Base-by-base conservation (phyloP, 1,139 yeast species). In the Geotrichum europaeum region DNA sequence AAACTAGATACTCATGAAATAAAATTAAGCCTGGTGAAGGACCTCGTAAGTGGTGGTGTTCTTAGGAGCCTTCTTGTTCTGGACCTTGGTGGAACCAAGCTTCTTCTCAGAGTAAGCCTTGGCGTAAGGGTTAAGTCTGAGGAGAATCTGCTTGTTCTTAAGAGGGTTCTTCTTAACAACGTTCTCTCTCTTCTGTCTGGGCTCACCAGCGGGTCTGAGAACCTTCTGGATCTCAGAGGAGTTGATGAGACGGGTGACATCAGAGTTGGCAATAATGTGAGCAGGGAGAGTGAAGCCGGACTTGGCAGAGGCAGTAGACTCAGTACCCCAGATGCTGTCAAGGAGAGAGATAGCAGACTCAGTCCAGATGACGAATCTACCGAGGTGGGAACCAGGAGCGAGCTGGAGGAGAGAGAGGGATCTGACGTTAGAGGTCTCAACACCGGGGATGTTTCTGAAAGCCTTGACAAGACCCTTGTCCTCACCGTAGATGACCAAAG, bases 351-450 rank as follows among this genome's bases (percentile, higher is more conserved):
- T 90, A 77, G 99, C 99, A 79, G 91, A 83, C 84, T 91, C 96
- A 77, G 99, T 92, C 99, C 99, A 94, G 90, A 94, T 89, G 78
- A 95, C 88, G 78, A 94, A 94, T 86, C 99, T 92, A 84, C 99
- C 99, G 76, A 94, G 85, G 86, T 94, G 99, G 78, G 98, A 96
- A 88, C 99, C 99, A 81, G 99, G 99, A 73, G 99, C 99, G 78
- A 94, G 89, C 85, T 94, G 98, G 80, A 95, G 89, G 77, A 95
- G 85, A 83, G 95, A 95, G 78, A 94, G 86, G 78, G 94, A 84
- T 77, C 88, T 83, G 74, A 94, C 99, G 78, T 87, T 84, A 75
- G 94, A 86, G 76, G 97, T 87, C 84, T 94, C 99, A 72, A 94
- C 98, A 89, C 99, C 99, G 81, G 99, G 99, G 72, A 94, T 83